Evolutionary conservation across 805 yeast genomes (phyloP).

Genomic region (Metschnikowia amazonensis): DNA sequence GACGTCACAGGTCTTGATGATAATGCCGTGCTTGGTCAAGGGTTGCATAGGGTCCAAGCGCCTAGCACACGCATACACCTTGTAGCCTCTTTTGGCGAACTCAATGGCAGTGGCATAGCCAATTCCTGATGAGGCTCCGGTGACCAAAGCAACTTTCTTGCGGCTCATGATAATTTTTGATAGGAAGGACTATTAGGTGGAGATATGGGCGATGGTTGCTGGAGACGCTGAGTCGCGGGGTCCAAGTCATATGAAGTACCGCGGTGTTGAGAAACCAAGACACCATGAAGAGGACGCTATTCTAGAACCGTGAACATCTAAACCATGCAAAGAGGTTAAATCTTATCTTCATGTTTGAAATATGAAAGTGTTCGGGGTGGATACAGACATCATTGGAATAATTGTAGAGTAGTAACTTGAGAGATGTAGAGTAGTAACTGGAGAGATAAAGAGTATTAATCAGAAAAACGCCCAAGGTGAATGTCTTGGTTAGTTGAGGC

Average conservation of each 20-base stretch:
- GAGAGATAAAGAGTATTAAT: too few species aligned
- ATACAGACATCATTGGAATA: too few species aligned
- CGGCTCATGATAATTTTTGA: conserved; percentile 8
- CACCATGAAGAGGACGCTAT: neutral
- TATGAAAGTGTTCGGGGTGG: too few species aligned
- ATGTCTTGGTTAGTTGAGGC: too few species aligned
- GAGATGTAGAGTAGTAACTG: too few species aligned
- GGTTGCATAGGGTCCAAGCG: conserved; percentile 58
- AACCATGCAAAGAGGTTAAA: too few species aligned
- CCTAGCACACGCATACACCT: conserved; percentile 73
- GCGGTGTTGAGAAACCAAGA: neutral
- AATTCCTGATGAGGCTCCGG: conserved; percentile 61
- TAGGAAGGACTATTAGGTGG: neutral
- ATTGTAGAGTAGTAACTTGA: too few species aligned
- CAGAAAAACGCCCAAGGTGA: too few species aligned
- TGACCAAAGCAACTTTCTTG: conserved; percentile 49
- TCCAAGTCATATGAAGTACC: neutral
- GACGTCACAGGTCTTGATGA: conserved; percentile 55
- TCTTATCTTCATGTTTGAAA: too few species aligned
- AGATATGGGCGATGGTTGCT: too few species aligned
- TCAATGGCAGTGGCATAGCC: conserved; percentile 48
- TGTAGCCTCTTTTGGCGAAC: conserved; percentile 47
- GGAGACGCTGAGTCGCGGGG: neutral
- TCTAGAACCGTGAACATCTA: too few species aligned
- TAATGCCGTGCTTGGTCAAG: conserved; percentile 43